Percentiles rank a stretch among this genome's conserved stretches.
phyloP scores from a whole-genome alignment of 2,329 filamentous ascomycete genomes.

The Diaporthe humulicola region DNA sequence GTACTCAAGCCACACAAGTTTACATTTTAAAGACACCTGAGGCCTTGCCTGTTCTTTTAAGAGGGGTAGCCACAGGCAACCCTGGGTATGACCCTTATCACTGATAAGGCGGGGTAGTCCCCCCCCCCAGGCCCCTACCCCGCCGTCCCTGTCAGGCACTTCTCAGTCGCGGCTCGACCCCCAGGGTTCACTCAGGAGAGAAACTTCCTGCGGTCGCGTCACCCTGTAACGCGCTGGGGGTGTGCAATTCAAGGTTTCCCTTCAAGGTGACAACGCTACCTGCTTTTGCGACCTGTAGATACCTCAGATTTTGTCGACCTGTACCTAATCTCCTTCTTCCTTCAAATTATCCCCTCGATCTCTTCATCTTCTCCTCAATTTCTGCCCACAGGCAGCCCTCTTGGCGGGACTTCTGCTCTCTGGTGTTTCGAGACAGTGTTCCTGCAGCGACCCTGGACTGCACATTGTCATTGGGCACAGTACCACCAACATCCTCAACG shows the following conservation, averaged over 20 bases:
- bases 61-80: not conserved
- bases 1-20: not conserved
- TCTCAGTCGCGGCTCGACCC: constrained; percentile 16
- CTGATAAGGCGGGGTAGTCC: not conserved
- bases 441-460: not conserved
- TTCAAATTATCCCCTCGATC: not conserved
- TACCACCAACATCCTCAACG: not conserved
- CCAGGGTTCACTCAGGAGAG: not conserved
- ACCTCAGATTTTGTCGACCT: not conserved
- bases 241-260: not conserved
- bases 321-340: not conserved
- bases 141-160: not conserved
- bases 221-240: not conserved
- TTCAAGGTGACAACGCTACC: not conserved
- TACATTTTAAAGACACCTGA: not conserved
- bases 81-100: constrained; percentile 12
- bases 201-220: constrained; percentile 19
- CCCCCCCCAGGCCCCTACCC: not conserved
- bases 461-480: not conserved
- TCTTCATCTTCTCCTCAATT: not conserved
- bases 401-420: not conserved
- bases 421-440: not conserved
- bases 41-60: not conserved
- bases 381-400: not conserved
- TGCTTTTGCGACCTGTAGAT: constrained; percentile 22